phyloP scores from a whole-genome alignment of 2,329 filamentous ascomycete genomes.

The Claviceps fusiformis region DNA sequence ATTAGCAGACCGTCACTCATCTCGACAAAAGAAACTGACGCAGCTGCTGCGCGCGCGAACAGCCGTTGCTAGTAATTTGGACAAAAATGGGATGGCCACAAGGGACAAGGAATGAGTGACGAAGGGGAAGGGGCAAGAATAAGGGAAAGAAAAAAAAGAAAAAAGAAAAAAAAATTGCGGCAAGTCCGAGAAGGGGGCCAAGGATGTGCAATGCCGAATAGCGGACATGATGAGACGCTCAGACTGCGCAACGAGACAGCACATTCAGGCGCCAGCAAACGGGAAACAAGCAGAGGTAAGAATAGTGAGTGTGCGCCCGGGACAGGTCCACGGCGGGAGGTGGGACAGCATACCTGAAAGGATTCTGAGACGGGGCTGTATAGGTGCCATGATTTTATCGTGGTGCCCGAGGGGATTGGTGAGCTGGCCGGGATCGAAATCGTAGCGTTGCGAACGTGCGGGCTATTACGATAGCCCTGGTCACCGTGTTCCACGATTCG shows the following conservation, averaged over 20 bases:
- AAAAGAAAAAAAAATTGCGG: neutral
- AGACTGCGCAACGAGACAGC: constrained; percentile 8
- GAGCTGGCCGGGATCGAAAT: constrained; percentile 19
- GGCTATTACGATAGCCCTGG: constrained; percentile 20
- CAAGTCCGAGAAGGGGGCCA: constrained; percentile 6
- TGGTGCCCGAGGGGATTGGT: constrained; percentile 20
- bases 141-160: constrained; percentile 1
- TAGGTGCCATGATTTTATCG: constrained; percentile 40
- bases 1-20: constrained; percentile 54
- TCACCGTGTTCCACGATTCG: constrained; percentile 17
- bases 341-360: constrained; percentile 42
- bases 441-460: constrained; percentile 14
- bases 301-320: constrained; percentile 4
- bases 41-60: constrained; percentile 17
- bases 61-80: constrained; percentile 9
- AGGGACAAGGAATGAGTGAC: constrained; percentile 5
- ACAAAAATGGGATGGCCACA: constrained; percentile 1
- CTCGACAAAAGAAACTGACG: constrained; percentile 17
- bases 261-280: constrained; percentile 11
- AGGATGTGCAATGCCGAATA: constrained; percentile 4
- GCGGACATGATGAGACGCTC: constrained; percentile 7
- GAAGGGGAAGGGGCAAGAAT: constrained; percentile 5
- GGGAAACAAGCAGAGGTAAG: constrained; percentile 1
- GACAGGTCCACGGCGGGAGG: constrained; percentile 11
- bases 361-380: constrained; percentile 45